Base-by-base conservation (phyloP, 164 flowering plant species). In the Vitis rupestris region DNA sequence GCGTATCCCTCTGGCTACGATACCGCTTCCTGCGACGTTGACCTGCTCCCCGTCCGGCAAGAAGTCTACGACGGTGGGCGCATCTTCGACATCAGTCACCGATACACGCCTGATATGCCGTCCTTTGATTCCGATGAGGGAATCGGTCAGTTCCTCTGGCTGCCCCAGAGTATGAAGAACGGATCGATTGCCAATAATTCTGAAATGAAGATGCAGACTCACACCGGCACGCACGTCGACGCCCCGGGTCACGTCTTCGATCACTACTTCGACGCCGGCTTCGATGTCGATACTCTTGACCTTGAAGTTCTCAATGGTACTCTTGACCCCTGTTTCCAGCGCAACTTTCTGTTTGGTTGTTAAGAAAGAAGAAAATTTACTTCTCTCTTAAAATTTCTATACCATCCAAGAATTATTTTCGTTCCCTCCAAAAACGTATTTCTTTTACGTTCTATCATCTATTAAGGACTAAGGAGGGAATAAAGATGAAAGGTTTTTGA, bases 171-270 rank as follows among this genome's bases (percentile, higher is more conserved):
- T 75, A 92, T 90, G 85, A 92, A 91, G 84, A 94, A 94, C 68
- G 97, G 97, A 0, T 89, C 97, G 13, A 30, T 82, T 5, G 87
- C 88, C 61, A 94, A 94, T 64, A 73, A 72, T 61, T 92, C 97
- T 1, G 86, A 82, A 84, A 74, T 94, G 84, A 92, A 89, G 82
- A 57, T 94, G 66, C 75, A 84, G 3, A 56, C 85, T 27, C 99
- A 94, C 75, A 80, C 93, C 9, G 99, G 99, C n/a, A 94, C 99
- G 10, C 99, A 94, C 65, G 91, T 91, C 27, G 97, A 94, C 65
- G 87, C 97, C 11, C 97, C 99, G 10, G 95, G 97, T 0, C 99
- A 94, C 59, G 81, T 90, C 50, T 84, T 59, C 66, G 89, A 92
- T 66, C 83, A 88, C 47, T 94, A 94, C 70, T 91, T 83, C 27